A percentile compares a stretch with the other conserved stretches of the same genome.
These are phyloP conservation scores for Aspergillus pseudoglaucus DNA, from an alignment of 2,329 filamentous ascomycete genomes.

Conservation along the genomic window DNA sequence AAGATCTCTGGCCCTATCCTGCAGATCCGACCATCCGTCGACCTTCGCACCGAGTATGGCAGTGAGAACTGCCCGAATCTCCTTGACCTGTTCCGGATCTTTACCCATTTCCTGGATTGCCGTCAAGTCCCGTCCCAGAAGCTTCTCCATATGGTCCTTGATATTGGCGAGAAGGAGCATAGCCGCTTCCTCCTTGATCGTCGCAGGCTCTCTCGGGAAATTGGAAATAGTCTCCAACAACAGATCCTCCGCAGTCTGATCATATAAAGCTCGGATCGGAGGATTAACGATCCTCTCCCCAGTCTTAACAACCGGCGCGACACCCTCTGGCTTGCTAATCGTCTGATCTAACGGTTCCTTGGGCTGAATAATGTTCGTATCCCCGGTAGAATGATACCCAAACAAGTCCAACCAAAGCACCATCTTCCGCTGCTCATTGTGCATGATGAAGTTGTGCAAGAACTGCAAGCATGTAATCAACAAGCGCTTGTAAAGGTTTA, in stretches of 20 bases:
- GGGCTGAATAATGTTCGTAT: constrained; percentile 40
- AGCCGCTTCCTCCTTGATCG: constrained; percentile 42
- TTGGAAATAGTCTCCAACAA: constrained; percentile 40
- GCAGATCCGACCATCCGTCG: constrained; percentile 39
- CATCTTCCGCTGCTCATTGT: constrained; percentile 59
- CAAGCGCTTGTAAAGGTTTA: constrained; percentile 60
- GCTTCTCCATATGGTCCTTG: constrained; percentile 44
- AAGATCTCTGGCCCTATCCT: constrained; percentile 32
- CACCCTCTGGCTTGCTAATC: constrained; percentile 28
- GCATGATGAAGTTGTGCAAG: constrained; percentile 59
- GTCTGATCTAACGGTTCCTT: constrained; percentile 36
- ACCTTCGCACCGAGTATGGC: constrained; percentile 40
- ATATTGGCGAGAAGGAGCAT: constrained; percentile 44
- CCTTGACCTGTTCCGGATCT: constrained; percentile 39
- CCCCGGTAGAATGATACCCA: constrained; percentile 47
- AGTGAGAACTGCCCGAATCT: constrained; percentile 38
- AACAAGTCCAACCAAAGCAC: constrained; percentile 61
- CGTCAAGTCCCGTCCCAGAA: constrained; percentile 37
- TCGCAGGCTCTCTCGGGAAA: constrained; percentile 37
- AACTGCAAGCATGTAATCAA: constrained; percentile 62
- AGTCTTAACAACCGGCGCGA: constrained; percentile 37
- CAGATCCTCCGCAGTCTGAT: constrained; percentile 39
- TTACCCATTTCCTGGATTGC: constrained; percentile 42
- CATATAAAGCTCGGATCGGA: constrained; percentile 35
- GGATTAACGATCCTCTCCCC: constrained; percentile 38